phyloP scores from a whole-genome alignment of 306 rosid species.

The Rubus parviflorus region DNA sequence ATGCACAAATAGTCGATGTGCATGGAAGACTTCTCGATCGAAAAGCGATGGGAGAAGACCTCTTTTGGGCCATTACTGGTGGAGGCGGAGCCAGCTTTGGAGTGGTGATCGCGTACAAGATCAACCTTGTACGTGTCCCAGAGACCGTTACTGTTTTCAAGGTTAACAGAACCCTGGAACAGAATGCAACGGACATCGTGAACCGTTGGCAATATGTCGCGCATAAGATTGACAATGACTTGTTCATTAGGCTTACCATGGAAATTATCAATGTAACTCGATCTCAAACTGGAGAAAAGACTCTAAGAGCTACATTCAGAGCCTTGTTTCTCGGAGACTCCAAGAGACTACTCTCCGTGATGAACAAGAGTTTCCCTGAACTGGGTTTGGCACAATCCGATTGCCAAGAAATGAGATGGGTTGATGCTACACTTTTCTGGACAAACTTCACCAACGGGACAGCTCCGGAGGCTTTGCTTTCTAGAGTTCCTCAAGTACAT shows the following conservation, averaged over 20 bases:
- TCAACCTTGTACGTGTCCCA: slow-evolving; percentile 37
- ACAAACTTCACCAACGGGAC: neutral
- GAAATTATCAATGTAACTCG: slow-evolving; percentile 17
- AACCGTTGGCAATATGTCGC: slow-evolving; percentile 31
- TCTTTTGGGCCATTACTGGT: slow-evolving; percentile 44
- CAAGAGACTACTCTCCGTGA: slow-evolving; percentile 33
- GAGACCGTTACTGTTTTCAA: slow-evolving; percentile 33
- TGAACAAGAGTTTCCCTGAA: slow-evolving; percentile 51
- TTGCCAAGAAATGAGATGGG: slow-evolving; percentile 56
- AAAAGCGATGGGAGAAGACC: slow-evolving; percentile 45
- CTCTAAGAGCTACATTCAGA: slow-evolving; percentile 35
- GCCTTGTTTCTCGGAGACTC: slow-evolving; percentile 53
- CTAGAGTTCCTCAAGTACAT: neutral
- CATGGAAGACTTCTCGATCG: slow-evolving; percentile 36
- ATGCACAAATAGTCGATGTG: slow-evolving; percentile 34
- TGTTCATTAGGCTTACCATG: slow-evolving; percentile 38
- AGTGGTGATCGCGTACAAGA: slow-evolving; percentile 39
- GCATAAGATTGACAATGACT: slow-evolving; percentile 30
- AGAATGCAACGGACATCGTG: slow-evolving; percentile 31
- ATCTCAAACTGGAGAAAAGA: slow-evolving; percentile 21
- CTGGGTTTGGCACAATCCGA: slow-evolving; percentile 48
- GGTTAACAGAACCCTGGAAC: slow-evolving; percentile 16
- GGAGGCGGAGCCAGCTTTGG: slow-evolving; percentile 45
- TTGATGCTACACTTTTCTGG: slow-evolving; percentile 44
- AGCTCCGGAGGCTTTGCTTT: neutral